Evolutionary conservation across 306 rosid species (phyloP).

Genomic region (Castanea sativa): DNA sequence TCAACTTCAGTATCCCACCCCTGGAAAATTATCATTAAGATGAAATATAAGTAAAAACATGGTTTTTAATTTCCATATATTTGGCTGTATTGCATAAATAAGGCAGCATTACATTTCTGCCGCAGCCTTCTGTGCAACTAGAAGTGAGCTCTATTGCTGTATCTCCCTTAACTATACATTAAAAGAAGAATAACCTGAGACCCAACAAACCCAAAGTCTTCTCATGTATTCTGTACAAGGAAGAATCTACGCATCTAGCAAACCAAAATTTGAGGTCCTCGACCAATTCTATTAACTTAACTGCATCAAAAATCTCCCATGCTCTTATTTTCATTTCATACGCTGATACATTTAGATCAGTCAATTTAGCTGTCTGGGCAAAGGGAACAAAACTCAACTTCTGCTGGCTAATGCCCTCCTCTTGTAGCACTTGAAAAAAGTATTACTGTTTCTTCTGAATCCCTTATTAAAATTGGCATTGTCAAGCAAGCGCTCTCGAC

Average conservation of each 20-base stretch:
- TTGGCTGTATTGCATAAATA: no score
- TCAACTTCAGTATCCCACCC: neutral
- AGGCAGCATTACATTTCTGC: neutral
- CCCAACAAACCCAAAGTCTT: neutral
- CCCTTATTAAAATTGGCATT: constrained; percentile 9
- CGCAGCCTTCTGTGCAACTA: neutral
- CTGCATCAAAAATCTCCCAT: neutral
- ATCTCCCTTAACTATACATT: neutral
- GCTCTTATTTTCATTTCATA: neutral
- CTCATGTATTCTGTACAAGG: neutral
- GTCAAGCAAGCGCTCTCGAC: constrained; percentile 13
- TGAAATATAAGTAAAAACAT: neutral
- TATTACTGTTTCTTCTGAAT: neutral
- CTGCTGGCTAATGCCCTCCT: constrained; percentile 28
- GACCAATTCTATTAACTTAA: neutral
- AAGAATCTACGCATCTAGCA: neutral
- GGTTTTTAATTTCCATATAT: no score
- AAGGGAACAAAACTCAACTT: neutral
- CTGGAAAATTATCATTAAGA: neutral
- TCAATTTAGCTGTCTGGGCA: neutral
- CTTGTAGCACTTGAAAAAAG: constrained; percentile 28
- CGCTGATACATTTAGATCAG: neutral
- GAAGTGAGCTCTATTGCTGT: neutral
- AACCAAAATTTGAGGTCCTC: neutral
- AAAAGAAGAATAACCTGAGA: neutral